Base-by-base conservation (phyloP, 331 rosid genomes). In the Ulmus americana region DNA sequence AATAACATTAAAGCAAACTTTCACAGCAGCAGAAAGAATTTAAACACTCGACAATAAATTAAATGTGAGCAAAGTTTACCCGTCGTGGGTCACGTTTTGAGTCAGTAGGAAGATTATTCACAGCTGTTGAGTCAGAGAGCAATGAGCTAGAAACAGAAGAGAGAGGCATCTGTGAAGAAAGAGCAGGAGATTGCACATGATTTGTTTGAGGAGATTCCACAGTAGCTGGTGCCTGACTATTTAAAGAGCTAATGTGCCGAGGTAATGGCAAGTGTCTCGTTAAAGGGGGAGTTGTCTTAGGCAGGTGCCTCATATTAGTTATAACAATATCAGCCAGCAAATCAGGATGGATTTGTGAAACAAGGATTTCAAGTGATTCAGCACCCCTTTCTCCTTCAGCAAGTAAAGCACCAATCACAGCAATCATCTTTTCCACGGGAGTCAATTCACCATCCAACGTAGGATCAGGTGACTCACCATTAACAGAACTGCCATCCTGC, bases 321-420 rank as follows among this genome's bases (percentile, higher is more conserved):
- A 94, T 84, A 70, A 94, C 99, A 67, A 94, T 94, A 82, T 94
- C 99, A 44, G 99, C 97, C 83, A 94, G 68, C 76, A 94, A 75
- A 84, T 94, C 99, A 57, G 97, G 99, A 79, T 90, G 99, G 75
- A 90, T 80, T 74, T 90, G 77, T n/a, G 99, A 94, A 65, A 94
- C 74, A 65, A 94, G 95, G 73, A 90, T 87, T 79, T 90, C 90
- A 59, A 94, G 95, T 59, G 99, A 90, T 72, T 94, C 95, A 43
- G 90, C 95, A 49, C 99, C 99, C 72, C 95, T 86, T 76, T 94
- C 97, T 63, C 99, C 99, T 82, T 94, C 99, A 70, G 97, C 99
- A 71, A 94, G 86, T 81, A 94, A 85, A 57, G 99, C 97, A 67
- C 99, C 97, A 68, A 94, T 90, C 79, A 94, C 66, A 2, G 95